Evolutionary conservation across 164 flowering plant genomes (phyloP), one percentile per base, ranked within the genome.

Genomic region (Brasenia schreberi): DNA sequence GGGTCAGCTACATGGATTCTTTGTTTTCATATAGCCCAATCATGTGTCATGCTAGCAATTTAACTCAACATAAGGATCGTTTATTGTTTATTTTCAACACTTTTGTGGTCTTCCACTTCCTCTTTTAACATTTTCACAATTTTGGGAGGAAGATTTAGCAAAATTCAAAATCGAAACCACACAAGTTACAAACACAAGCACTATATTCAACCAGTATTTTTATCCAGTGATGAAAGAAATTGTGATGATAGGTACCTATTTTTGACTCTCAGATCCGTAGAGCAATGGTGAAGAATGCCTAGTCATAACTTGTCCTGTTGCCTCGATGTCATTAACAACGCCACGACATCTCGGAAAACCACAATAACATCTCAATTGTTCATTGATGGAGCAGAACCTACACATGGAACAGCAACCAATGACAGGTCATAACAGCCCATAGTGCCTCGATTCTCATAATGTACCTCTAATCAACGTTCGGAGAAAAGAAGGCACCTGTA

Each of bases 291-390:
- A 14, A 9, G 56, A 49, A 9, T 3, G 12, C 56, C 16, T 49
- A 9, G 12, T 49, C 16, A 14, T 14, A 49, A 71, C 75, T 72
- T 78, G 90, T 77, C 82, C 88, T 78, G 86, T 92, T 18, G 92
- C 79, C 59, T 93, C 98, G 67, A 71, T 72, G 64, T 93, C 98
- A 77, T 93, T 93, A 63, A 93, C 98, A 67, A 90, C 81, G 61
- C 97, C 96, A 59, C 96, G 85, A 70, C 98, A 93, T 77, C 87
- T 83, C n/a, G 89, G 83, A 74, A 74, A 83, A 65, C 98, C 98
- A 83, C 98, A 93, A 71, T 82, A 85, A 76, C 98, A 93, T 64
- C 87, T 73, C 39, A 93, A 83, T 69, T 74, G 86, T 68, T 89
- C 96, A 71, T 86, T 96, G 70, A 79, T 82, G 19, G 98, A 89